Evolutionary conservation across 371 early-diverging fungal species (phyloP).

Genomic region (Lichtheimia ornata): DNA sequence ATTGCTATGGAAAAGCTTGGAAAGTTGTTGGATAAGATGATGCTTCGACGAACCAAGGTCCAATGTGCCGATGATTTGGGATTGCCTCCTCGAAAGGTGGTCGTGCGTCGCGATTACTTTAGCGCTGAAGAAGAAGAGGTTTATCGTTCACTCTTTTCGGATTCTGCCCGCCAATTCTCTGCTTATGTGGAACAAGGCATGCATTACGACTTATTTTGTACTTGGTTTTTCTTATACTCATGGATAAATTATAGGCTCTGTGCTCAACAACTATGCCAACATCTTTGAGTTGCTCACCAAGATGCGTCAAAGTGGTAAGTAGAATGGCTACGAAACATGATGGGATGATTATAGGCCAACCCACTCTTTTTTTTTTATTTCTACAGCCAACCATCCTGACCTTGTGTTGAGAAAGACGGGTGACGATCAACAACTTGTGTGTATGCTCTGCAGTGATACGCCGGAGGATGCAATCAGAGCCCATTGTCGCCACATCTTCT

Average conservation of each 20-base stretch:
- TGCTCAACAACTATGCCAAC: constrained; percentile 93
- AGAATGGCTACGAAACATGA: constrained; percentile 12
- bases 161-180: constrained; percentile 79
- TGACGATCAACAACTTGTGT: constrained; percentile 66
- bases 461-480: constrained; percentile 84
- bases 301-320: constrained; percentile 59
- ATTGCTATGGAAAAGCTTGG: constrained; percentile 79
- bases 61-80: constrained; percentile 92
- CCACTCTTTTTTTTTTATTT: constrained; percentile 20
- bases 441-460: constrained; percentile 87
- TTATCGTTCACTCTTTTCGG: constrained; percentile 83
- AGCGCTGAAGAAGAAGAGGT: constrained; percentile 93
- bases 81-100: constrained; percentile 86
- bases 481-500: constrained; percentile 91
- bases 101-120: constrained; percentile 82
- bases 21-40: constrained; percentile 81
- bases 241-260: constrained; percentile 48
- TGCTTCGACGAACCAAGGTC: constrained; percentile 93
- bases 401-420: constrained; percentile 62
- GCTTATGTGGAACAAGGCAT: constrained; percentile 80
- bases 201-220: no score
- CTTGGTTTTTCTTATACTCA: no score
- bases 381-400: constrained; percentile 88
- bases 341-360: background rate
- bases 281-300: constrained; percentile 82